A percentile compares a stretch with the other conserved stretches of the same genome.
Conservation (phyloP, 495 filamentous ascomycete genomes). For the Filosporella fistucella region DNA sequence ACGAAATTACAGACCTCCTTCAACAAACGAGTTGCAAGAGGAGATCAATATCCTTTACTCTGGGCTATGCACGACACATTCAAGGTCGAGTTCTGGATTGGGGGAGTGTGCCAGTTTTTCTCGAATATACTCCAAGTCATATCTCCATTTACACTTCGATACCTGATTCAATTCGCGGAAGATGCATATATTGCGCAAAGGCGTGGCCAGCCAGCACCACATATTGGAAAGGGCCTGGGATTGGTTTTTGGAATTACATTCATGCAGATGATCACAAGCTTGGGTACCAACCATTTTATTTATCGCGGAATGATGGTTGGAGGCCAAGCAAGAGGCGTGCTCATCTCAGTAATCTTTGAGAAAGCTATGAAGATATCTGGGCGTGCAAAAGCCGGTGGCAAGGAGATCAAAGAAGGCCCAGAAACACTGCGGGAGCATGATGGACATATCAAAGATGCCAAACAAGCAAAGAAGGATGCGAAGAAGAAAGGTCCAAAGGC, state of each 20-base stretch:
- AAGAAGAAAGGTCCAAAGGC: conserved; percentile 36
- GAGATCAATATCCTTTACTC: conserved; percentile 69
- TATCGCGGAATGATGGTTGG: conserved; percentile 79
- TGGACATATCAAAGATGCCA: conserved; percentile 19
- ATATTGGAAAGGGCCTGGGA: conserved; percentile 64
- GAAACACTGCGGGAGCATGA: conserved; percentile 40
- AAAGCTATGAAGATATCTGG: conserved; percentile 80
- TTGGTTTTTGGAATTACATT: conserved; percentile 68
- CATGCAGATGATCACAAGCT: conserved; percentile 71
- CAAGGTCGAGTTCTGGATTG: conserved; percentile 77
- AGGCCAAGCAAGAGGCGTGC: conserved; percentile 66
- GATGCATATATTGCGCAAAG: conserved; percentile 62
- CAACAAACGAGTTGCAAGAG: conserved; percentile 55
- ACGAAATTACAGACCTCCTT: conserved; percentile 62
- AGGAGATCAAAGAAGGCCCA: conserved; percentile 31
- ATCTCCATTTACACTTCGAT: conserved; percentile 68
- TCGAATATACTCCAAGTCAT: conserved; percentile 69
- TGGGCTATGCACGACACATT: conserved; percentile 87
- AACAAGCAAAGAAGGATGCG: conserved; percentile 29
- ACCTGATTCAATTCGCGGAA: conserved; percentile 73
- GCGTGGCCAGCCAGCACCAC: conserved; percentile 43
- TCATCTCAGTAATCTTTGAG: conserved; percentile 73
- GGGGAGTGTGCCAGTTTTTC: conserved; percentile 70
- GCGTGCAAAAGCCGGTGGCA: conserved; percentile 66
- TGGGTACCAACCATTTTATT: conserved; percentile 76